These are phyloP conservation scores for Mortierella alpina DNA, from an alignment of 192 early-diverging fungal species.

Conservation along the genomic window DNA sequence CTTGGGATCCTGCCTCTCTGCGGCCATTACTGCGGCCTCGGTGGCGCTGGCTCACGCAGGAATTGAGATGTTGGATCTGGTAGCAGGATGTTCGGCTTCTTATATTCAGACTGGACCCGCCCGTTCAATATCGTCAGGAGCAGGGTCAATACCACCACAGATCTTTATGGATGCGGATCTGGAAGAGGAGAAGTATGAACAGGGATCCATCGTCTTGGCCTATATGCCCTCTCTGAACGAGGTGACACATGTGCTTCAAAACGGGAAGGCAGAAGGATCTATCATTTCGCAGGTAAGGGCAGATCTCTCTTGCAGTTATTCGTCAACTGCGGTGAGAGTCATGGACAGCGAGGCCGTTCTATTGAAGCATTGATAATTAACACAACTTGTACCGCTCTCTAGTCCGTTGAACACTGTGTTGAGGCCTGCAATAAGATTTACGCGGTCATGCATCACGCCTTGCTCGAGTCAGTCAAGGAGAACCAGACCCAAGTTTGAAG, in stretches of 20 bases:
- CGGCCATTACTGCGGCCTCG: constrained; percentile 74
- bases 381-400: not conserved
- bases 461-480: constrained; percentile 61
- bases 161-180: constrained; percentile 66
- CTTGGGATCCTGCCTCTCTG: constrained; percentile 69
- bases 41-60: constrained; percentile 83
- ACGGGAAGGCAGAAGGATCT: constrained; percentile 66
- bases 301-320: not conserved
- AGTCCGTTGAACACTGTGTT: constrained; percentile 79
- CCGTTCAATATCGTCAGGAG: constrained; percentile 13
- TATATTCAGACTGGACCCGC: constrained; percentile 26
- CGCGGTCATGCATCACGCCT: constrained; percentile 70
- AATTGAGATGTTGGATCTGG: constrained; percentile 87
- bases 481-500: constrained; percentile 5
- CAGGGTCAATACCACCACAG: constrained; percentile 31
- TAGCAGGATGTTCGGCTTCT: constrained; percentile 75
- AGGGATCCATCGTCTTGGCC: constrained; percentile 73
- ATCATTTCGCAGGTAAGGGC: constrained; percentile 62
- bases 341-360: not conserved
- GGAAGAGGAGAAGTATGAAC: constrained; percentile 67
- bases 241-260: constrained; percentile 82
- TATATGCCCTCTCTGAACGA: constrained; percentile 86
- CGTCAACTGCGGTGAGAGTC: not conserved
- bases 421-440: constrained; percentile 84
- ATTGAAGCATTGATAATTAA: not conserved